A percentile compares a stretch with the other conserved stretches of the same genome.
These are phyloP conservation scores for Penicillium longicatenatum DNA, from an alignment of 495 filamentous ascomycete species.

Conservation along the genomic window DNA sequence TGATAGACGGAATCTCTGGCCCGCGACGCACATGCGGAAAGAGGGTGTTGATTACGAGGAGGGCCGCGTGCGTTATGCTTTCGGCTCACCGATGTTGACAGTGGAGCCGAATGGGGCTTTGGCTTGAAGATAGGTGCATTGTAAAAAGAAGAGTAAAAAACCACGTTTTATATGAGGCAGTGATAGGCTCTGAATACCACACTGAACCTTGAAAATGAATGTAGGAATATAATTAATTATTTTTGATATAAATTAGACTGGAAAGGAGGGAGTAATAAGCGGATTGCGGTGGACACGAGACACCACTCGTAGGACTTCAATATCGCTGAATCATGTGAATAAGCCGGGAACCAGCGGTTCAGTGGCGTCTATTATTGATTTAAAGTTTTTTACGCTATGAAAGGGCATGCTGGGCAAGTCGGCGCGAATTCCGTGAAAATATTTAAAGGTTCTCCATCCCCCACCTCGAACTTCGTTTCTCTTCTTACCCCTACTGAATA, in stretches of 20 bases:
- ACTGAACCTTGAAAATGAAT: not conserved
- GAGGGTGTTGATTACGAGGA: constrained; percentile 41
- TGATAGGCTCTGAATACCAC: not conserved
- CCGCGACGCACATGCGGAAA: constrained; percentile 45
- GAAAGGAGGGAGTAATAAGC: not conserved
- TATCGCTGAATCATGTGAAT: too few relatives aligned
- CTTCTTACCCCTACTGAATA: not conserved
- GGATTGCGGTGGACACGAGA: too few relatives aligned
- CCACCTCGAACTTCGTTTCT: not conserved
- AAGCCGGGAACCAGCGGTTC: too few relatives aligned
- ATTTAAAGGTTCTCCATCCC: not conserved
- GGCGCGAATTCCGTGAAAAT: not conserved
- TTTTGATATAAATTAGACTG: not conserved
- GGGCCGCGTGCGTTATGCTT: constrained; percentile 41
- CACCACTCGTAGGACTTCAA: too few relatives aligned
- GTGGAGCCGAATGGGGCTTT: constrained; percentile 28
- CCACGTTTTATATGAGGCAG: not conserved
- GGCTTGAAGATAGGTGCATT: not conserved
- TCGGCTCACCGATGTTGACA: constrained; percentile 45
- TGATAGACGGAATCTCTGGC: constrained; percentile 44
- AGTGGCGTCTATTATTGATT: not conserved
- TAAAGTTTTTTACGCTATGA: not conserved
- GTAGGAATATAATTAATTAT: not conserved
- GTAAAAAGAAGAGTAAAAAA: not conserved
- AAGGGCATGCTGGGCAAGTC: not conserved